Conservation (phyloP, 768 basidiomycete genomes). For the Naganishia vaughanmartiniae region DNA sequence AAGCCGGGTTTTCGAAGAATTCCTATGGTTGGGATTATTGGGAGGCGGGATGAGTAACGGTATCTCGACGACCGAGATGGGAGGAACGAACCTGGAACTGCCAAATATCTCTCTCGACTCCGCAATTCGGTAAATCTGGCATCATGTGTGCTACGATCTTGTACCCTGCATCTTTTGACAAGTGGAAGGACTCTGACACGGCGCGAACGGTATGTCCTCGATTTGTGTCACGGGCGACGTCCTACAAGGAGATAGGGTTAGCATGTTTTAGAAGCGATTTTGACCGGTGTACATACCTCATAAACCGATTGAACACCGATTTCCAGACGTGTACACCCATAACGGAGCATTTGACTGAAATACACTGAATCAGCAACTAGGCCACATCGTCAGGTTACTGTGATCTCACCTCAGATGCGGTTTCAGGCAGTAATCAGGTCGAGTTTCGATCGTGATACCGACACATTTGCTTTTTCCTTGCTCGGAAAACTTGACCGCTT, state of each 20-base stretch:
- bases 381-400: neutral
- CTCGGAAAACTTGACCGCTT: conserved; percentile 95
- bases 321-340: conserved; percentile 96
- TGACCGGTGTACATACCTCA: conserved; percentile 55
- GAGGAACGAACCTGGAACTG: conserved; percentile 65
- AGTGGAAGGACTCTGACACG: conserved; percentile 92
- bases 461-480: conserved; percentile 98
- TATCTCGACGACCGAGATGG: conserved; percentile 51
- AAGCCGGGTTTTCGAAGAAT: conserved; percentile 97
- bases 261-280: neutral
- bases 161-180: conserved; percentile 98
- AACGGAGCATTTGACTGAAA: conserved; percentile 90
- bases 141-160: conserved; percentile 99
- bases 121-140: conserved; percentile 97
- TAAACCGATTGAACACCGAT: conserved; percentile 99
- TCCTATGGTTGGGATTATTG: conserved; percentile 56
- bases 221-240: conserved; percentile 97
- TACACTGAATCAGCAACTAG: neutral
- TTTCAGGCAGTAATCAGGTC: conserved; percentile 95
- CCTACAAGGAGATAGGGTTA: conserved; percentile 45
- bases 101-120: conserved; percentile 91
- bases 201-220: conserved; percentile 97
- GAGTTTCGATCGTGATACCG: conserved; percentile 97
- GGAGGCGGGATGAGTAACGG: neutral
- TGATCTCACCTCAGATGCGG: conserved; percentile 78